Evolutionary conservation across 768 basidiomycete species (phyloP).

Genomic region (Pleurotus eryngii): DNA sequence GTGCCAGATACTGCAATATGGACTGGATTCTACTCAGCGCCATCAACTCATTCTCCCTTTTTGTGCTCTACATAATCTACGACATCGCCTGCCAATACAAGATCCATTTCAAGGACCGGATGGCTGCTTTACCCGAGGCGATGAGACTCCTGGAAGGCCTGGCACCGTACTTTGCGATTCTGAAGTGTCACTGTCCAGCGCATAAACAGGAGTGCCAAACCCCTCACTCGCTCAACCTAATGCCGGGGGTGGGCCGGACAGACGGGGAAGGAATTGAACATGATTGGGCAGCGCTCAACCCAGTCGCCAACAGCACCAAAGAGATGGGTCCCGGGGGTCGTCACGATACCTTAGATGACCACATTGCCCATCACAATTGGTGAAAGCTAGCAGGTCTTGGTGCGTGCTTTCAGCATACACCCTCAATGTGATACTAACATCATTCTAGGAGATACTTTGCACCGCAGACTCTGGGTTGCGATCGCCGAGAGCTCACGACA

Average conservation of each 20-base stretch:
- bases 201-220: neutral
- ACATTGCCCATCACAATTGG: slow-evolving; percentile 25
- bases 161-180: slow-evolving; percentile 1
- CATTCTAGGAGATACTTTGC: neutral
- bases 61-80: neutral
- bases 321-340: neutral
- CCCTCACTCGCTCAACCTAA: slow-evolving; percentile 3
- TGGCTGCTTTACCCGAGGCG: neutral
- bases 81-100: neutral
- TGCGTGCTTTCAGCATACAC: slow-evolving; percentile 9
- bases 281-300: slow-evolving; percentile 1
- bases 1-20: slow-evolving; percentile 5
- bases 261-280: slow-evolving; percentile 9
- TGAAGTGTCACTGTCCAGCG: slow-evolving; percentile 9
- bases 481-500: neutral
- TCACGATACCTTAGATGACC: slow-evolving; percentile 28
- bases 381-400: slow-evolving; percentile 22
- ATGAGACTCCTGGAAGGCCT: neutral
- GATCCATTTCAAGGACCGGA: neutral
- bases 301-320: neutral
- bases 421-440: neutral
- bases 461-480: neutral
- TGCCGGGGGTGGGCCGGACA: slow-evolving; percentile 24
- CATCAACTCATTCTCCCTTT: neutral
- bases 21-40: neutral